Conservation (phyloP, 2,329 filamentous ascomycete species). For the Diaporthe batatas region DNA sequence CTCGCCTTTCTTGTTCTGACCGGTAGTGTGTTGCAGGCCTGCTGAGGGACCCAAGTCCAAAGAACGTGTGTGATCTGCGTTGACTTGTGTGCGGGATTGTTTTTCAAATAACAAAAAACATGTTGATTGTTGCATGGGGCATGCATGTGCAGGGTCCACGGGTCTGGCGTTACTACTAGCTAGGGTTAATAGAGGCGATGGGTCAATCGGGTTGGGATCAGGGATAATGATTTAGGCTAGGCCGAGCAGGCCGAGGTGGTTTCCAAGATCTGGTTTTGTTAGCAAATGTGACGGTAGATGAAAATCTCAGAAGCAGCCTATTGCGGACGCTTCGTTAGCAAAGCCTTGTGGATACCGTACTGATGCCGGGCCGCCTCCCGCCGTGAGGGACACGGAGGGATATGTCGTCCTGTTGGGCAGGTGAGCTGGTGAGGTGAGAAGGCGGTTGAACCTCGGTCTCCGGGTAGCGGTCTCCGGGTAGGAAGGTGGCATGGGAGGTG, state of each 20-base stretch:
- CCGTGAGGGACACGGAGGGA: neutral
- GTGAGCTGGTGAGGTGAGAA: neutral
- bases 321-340: neutral
- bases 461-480: neutral
- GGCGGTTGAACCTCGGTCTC: constrained; percentile 2
- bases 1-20: neutral
- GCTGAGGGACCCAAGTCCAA: neutral
- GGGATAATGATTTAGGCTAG: constrained; percentile 5
- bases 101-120: neutral
- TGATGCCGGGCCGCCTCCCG: constrained; percentile 11
- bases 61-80: neutral
- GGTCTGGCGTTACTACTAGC: constrained; percentile 13
- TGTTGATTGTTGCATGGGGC: neutral
- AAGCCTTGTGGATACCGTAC: neutral
- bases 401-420: neutral
- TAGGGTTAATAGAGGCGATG: neutral
- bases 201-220: constrained; percentile 14
- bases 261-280: constrained; percentile 15
- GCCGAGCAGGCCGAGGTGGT: constrained; percentile 5
- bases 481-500: neutral
- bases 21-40: constrained; percentile 20
- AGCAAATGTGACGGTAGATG: constrained; percentile 24
- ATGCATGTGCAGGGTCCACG: constrained; percentile 4
- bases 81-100: constrained; percentile 1
- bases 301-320: constrained; percentile 8